phyloP scores from a whole-genome alignment of 192 early-diverging fungal genomes.

The Podila clonocystis region DNA sequence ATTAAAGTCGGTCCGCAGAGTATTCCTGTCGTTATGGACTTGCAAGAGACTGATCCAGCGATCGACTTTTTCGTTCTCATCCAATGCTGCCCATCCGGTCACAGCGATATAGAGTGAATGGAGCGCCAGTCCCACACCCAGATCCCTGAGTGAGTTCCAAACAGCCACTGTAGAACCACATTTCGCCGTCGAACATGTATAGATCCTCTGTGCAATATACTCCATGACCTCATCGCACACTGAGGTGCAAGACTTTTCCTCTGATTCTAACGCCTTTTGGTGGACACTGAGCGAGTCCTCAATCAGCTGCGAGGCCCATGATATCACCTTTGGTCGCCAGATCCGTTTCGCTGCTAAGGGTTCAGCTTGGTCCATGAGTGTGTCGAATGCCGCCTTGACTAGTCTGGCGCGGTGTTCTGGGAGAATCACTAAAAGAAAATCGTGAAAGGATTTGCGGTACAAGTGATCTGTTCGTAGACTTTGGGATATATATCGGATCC shows the following conservation, averaged over 20 bases:
- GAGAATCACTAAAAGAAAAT: neutral
- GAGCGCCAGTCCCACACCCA: conserved; percentile 9
- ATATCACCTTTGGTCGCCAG: neutral
- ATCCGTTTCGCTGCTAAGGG: neutral
- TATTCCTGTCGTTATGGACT: neutral
- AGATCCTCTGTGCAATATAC: conserved; percentile 5
- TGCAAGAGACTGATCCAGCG: conserved; percentile 15
- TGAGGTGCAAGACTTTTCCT: neutral
- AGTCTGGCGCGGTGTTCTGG: conserved; percentile 20
- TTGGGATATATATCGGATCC: conserved; percentile 10
- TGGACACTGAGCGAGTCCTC: conserved; percentile 22
- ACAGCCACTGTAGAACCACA: neutral
- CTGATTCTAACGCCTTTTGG: neutral
- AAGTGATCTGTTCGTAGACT: conserved; percentile 1
- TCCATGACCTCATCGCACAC: conserved; percentile 16
- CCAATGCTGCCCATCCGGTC: neutral
- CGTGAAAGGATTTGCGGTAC: neutral
- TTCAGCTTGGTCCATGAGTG: neutral
- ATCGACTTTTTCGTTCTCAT: neutral
- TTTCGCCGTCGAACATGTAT: neutral
- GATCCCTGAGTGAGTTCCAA: neutral
- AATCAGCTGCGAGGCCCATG: conserved; percentile 16
- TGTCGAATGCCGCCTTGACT: conserved; percentile 11
- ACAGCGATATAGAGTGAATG: conserved; percentile 31
- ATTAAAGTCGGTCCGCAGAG: conserved; percentile 18